A percentile compares a stretch with the other conserved stretches of the same genome.
These are phyloP conservation scores for Angomonas ambiguus DNA, from an alignment of 208 protist genomes.

Conservation along the genomic window DNA sequence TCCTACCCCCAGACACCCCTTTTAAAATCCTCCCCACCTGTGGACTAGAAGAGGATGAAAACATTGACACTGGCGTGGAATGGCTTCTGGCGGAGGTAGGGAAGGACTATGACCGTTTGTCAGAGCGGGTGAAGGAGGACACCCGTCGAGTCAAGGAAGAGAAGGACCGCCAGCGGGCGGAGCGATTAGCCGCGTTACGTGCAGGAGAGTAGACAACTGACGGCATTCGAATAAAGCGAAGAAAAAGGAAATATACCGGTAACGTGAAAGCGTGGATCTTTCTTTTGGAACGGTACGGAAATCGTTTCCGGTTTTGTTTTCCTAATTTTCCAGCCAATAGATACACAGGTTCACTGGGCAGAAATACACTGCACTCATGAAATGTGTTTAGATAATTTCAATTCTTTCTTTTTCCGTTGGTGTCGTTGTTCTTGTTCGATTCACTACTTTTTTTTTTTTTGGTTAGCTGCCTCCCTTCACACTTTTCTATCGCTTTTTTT, in stretches of 20 bases:
- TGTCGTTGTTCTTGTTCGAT: background rate
- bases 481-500: background rate
- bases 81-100: conserved; percentile 78
- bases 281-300: too few relatives aligned
- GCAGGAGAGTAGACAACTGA: conserved; percentile 26
- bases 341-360: too few relatives aligned
- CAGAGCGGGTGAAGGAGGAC: conserved; percentile 53
- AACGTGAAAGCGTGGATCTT: conserved; percentile 1
- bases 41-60: conserved; percentile 68
- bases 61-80: conserved; percentile 74
- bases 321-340: background rate
- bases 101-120: conserved; percentile 52
- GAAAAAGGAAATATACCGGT: background rate
- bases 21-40: conserved; percentile 70
- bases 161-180: conserved; percentile 56
- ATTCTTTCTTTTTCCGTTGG: conserved; percentile 10
- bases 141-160: conserved; percentile 61
- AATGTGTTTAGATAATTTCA: background rate
- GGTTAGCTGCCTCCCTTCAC: background rate
- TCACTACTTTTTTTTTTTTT: conserved; percentile 10
- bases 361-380: too few relatives aligned
- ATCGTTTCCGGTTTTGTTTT: background rate
- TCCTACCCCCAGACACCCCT: conserved; percentile 36
- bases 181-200: conserved; percentile 50
- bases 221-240: background rate